A percentile compares a stretch with the other conserved stretches of the same genome.
Evolutionary conservation across 2,329 filamentous ascomycete genomes (phyloP).

Genomic region (Pseudocercospora cruenta): DNA sequence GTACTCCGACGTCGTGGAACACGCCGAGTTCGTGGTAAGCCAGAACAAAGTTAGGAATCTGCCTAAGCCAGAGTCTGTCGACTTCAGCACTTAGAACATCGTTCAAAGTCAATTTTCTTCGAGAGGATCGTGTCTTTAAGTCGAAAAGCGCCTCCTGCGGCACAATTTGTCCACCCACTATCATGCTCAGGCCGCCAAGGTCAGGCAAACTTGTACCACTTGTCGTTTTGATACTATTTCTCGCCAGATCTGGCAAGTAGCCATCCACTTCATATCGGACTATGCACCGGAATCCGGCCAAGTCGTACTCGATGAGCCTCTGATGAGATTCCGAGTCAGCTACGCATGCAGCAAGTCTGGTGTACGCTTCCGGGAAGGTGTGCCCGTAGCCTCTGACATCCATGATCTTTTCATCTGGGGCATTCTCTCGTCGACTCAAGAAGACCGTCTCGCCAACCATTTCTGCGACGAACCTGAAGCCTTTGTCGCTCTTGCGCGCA

Average conservation of each 20-base stretch:
- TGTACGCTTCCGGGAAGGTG: constrained; percentile 68
- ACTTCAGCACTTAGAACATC: constrained; percentile 46
- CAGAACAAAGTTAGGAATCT: constrained; percentile 57
- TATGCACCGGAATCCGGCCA: constrained; percentile 57
- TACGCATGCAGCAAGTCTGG: constrained; percentile 62
- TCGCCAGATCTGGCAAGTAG: constrained; percentile 44
- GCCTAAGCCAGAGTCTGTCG: constrained; percentile 54
- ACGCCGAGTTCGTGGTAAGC: constrained; percentile 52
- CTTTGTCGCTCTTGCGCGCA: constrained; percentile 46
- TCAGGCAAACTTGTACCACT: constrained; percentile 2
- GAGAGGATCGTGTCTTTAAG: constrained; percentile 54
- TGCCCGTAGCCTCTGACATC: constrained; percentile 66
- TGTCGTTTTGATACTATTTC: constrained; percentile 3
- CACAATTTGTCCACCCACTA: constrained; percentile 30
- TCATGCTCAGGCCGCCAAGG: constrained; percentile 12
- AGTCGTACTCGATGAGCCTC: constrained; percentile 61
- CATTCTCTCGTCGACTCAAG: constrained; percentile 65
- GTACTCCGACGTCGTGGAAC: constrained; percentile 50
- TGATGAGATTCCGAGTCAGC: constrained; percentile 64
- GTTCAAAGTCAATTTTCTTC: constrained; percentile 34
- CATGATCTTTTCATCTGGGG: constrained; percentile 59
- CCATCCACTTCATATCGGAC: constrained; percentile 65
- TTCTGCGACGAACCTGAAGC: constrained; percentile 65
- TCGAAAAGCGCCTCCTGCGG: constrained; percentile 55
- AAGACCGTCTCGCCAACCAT: constrained; percentile 62